phyloP scores from a whole-genome alignment of 208 protist genomes.

The Herpetomonas tarakana region DNA sequence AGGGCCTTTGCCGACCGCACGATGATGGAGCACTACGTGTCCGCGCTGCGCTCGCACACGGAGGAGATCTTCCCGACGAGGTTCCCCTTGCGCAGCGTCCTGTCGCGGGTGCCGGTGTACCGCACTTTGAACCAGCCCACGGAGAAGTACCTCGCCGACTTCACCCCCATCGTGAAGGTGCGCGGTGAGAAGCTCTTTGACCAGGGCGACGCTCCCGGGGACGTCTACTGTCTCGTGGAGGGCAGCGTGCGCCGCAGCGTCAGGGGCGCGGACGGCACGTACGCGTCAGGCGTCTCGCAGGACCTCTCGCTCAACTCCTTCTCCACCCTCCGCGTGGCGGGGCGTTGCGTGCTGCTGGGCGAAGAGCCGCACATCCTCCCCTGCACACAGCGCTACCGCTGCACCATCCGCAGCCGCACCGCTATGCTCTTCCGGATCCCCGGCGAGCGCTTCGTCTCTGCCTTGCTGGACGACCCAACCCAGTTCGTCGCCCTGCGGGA shows the following conservation, averaged over 20 bases:
- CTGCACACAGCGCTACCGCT: constrained; percentile 62
- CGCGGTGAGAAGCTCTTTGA: constrained; percentile 75
- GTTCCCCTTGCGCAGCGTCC: constrained; percentile 37
- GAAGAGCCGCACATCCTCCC: constrained; percentile 85
- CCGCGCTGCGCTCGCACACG: constrained; percentile 34
- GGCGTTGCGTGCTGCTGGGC: constrained; percentile 78
- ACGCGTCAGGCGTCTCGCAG: constrained; percentile 41
- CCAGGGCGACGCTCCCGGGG: constrained; percentile 57
- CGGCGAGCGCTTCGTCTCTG: constrained; percentile 69
- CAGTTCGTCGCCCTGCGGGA: constrained; percentile 62
- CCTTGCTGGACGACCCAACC: constrained; percentile 76
- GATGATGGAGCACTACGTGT: constrained; percentile 59
- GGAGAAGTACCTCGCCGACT: constrained; percentile 56
- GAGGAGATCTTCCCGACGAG: constrained; percentile 37
- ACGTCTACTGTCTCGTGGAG: constrained; percentile 82
- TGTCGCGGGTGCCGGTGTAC: constrained; percentile 78
- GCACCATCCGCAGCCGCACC: constrained; percentile 63
- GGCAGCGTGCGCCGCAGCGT: constrained; percentile 57
- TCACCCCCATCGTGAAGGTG: constrained; percentile 59
- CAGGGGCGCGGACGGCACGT: constrained; percentile 31
- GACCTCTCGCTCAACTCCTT: constrained; percentile 57
- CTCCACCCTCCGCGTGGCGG: constrained; percentile 35
- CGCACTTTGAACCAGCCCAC: constrained; percentile 36
- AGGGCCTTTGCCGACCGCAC: constrained; percentile 35
- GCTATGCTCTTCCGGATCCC: constrained; percentile 69